Evolutionary conservation across 2,329 filamentous ascomycete species (phyloP), one percentile per base, ranked within the genome.

Genomic region (Cladosporium sphaerospermum): DNA sequence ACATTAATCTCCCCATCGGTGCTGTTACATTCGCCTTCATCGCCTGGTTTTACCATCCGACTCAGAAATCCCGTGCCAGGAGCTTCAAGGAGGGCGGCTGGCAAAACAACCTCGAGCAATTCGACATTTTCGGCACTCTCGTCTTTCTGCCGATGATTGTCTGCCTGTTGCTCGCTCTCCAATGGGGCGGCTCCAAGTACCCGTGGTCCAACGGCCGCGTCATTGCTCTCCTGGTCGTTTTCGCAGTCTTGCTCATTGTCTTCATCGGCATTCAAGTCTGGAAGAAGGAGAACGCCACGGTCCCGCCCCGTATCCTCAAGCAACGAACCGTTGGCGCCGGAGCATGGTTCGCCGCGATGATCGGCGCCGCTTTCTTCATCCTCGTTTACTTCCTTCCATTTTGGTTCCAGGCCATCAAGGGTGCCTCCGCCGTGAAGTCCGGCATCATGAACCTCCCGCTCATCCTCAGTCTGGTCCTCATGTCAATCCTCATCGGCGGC

Each of bases 1-100:
- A 74, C 53, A 78, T 80, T 62, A 80, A 81, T 57, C 65, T 81
- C 1, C 78, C 78, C 0, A 71, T 80, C 33, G 75, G 75, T 11
- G 72, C 67, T 2, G 57, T 76, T 13, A 75, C 74, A 0, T 33
- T 65, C 46, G 43, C 60, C 2, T 66, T 69, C 58, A 68, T 70
- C 54, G 47, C 64, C 53, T 56, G 70, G 59, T 67, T 69, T 58
- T 67, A 68, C 58, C 54, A 65, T 36, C 63, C 65, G 0, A 69
- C 67, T 3, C 64, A 67, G 41, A 65, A 62, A 23, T 69, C 65
- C 23, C 66, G 62, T n/a, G 50, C 50, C 2, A 62, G 67, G 45
- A 60, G 61, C 40, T 69, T 71, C 47, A 56, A 61, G 8, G 43
- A 46, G 18, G 50, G 50, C 8, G 44, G 50, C 14, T 49, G 44